phyloP scores from a whole-genome alignment of 1,139 yeast species.

The Magnusiomyces paraingens region DNA sequence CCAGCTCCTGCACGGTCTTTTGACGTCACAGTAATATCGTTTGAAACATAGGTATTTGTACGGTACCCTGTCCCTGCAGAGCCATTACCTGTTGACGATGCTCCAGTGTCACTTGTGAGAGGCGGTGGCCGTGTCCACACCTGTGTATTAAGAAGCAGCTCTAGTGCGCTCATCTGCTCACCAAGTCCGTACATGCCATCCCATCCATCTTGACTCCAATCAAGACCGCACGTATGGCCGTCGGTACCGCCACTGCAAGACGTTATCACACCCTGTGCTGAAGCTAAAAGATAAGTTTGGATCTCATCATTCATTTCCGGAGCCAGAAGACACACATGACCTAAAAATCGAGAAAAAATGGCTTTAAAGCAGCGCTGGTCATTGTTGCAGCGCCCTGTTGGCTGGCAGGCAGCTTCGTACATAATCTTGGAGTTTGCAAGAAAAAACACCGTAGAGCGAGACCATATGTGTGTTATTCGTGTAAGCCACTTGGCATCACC shows the following conservation, averaged over 20 bases:
- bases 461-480: constrained; percentile 37
- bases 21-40: constrained; percentile 5
- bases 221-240: constrained; percentile 82
- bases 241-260: constrained; percentile 84
- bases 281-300: constrained; percentile 45
- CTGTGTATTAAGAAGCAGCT: constrained; percentile 55
- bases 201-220: constrained; percentile 71
- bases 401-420: constrained; percentile 82
- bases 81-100: constrained; percentile 36
- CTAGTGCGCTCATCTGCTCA: constrained; percentile 87
- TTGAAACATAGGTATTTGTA: background rate
- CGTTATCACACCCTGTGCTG: constrained; percentile 74
- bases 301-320: constrained; percentile 31
- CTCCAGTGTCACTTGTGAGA: constrained; percentile 41
- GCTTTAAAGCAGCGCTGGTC: constrained; percentile 92
- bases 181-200: constrained; percentile 85
- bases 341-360: constrained; percentile 68
- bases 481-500: constrained; percentile 60
- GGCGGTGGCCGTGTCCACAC: constrained; percentile 39
- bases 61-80: constrained; percentile 27
- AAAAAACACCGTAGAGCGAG: constrained; percentile 51
- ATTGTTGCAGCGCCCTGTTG: constrained; percentile 54
- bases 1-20: constrained; percentile 87
- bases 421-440: constrained; percentile 49
- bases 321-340: constrained; percentile 37